These are phyloP conservation scores for Zygotorulaspora chibaensis DNA, from an alignment of 805 yeast species.

Conservation along the genomic window DNA sequence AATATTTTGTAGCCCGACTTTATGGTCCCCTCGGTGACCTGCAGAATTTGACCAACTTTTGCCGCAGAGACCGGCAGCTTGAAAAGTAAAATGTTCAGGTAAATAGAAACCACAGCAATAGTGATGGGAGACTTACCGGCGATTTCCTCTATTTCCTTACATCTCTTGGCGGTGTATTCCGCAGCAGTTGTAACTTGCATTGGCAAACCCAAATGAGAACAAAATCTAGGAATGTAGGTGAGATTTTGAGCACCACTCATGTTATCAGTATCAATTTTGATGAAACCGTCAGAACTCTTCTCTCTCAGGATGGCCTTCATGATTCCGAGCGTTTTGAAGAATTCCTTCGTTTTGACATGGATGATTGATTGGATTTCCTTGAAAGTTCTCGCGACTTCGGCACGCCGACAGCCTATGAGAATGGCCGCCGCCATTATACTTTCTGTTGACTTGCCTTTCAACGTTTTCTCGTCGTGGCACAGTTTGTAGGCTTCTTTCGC, in stretches of 20 bases:
- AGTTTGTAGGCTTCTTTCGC: constrained; percentile 94
- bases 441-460: constrained; percentile 89
- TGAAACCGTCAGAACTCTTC: constrained; percentile 37
- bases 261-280: constrained; percentile 41
- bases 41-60: constrained; percentile 85
- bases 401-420: constrained; percentile 89
- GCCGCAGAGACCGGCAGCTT: constrained; percentile 70
- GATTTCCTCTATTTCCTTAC: constrained; percentile 86
- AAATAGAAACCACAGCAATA: constrained; percentile 95
- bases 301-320: constrained; percentile 65
- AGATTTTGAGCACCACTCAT: constrained; percentile 81
- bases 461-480: constrained; percentile 78
- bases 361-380: constrained; percentile 95
- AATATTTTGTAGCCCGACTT: constrained; percentile 84
- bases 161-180: constrained; percentile 83
- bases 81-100: constrained; percentile 88
- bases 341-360: constrained; percentile 88
- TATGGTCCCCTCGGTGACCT: constrained; percentile 96
- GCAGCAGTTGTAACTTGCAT: constrained; percentile 88
- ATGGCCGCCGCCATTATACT: constrained; percentile 96
- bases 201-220: constrained; percentile 87
- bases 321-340: constrained; percentile 83
- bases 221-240: constrained; percentile 90
- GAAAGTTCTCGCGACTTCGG: constrained; percentile 89
- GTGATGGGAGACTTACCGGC: constrained; percentile 98